phyloP scores from a whole-genome alignment of 1,284 basidiomycete species.

The Sporisorium graminicola region DNA sequence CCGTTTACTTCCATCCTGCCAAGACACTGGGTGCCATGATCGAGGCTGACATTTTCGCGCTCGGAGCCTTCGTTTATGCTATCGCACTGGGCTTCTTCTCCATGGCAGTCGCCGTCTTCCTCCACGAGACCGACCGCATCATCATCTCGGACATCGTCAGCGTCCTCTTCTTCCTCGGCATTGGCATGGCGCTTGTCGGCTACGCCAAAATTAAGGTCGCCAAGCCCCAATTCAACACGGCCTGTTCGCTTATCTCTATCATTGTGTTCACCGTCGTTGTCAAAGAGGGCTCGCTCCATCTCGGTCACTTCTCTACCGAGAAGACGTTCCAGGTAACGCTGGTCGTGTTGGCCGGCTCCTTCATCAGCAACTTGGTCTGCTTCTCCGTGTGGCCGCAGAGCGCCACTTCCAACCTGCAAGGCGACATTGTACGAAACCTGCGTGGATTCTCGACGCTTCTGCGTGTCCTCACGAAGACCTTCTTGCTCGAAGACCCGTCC shows the following conservation, averaged over 20 bases:
- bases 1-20: constrained; percentile 74
- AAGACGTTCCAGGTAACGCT: constrained; percentile 71
- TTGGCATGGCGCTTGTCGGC: constrained; percentile 83
- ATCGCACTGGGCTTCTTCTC: constrained; percentile 81
- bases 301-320: constrained; percentile 67
- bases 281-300: constrained; percentile 86
- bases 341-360: constrained; percentile 82
- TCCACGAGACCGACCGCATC: constrained; percentile 73
- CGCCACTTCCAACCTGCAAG: constrained; percentile 84
- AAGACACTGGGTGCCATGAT: constrained; percentile 91
- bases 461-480: constrained; percentile 64
- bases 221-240: constrained; percentile 91
- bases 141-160: constrained; percentile 68
- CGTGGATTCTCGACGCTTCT: constrained; percentile 62
- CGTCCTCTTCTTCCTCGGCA: constrained; percentile 77
- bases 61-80: constrained; percentile 80
- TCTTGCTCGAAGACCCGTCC: constrained; percentile 61
- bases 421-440: constrained; percentile 59
- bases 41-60: constrained; percentile 83
- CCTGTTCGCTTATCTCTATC: constrained; percentile 71
- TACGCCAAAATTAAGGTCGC: constrained; percentile 91
- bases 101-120: constrained; percentile 72
- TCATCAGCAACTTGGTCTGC: constrained; percentile 86
- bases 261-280: constrained; percentile 74
- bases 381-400: constrained; percentile 84